phyloP scores from a whole-genome alignment of 208 protist species.

The Porcisia hertigi region DNA sequence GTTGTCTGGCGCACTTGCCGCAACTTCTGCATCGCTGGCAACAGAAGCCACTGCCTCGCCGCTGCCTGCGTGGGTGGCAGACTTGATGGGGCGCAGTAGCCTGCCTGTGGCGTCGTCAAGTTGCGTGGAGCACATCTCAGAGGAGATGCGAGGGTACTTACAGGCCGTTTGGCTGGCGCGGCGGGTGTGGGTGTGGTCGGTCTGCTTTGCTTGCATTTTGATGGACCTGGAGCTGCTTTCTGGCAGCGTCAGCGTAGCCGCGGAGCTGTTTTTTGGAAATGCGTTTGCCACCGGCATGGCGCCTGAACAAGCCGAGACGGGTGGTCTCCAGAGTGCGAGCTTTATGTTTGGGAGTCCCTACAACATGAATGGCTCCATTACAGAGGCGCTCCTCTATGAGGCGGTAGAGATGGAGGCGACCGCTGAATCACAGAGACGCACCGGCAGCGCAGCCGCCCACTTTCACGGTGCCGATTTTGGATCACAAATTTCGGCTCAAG shows the following conservation, averaged over 20 bases:
- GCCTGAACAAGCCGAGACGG: neutral
- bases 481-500: no score
- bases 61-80: constrained; percentile 6
- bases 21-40: neutral
- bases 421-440: neutral
- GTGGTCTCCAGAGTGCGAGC: neutral
- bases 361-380: constrained; percentile 5
- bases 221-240: constrained; percentile 72
- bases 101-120: no score
- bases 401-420: neutral
- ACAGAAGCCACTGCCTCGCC: neutral
- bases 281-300: neutral
- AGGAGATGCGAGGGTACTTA: constrained; percentile 16
- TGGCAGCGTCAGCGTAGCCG: constrained; percentile 47
- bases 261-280: constrained; percentile 30
- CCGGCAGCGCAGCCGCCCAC: neutral
- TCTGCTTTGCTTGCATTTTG: constrained; percentile 42
- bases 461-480: neutral
- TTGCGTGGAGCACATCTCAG: neutral
- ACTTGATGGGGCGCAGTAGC: neutral
- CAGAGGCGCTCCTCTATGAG: constrained; percentile 10
- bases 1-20: neutral
- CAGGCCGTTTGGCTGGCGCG: constrained; percentile 26
- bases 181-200: constrained; percentile 63
- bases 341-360: constrained; percentile 9